phyloP scores from a whole-genome alignment of 1,284 basidiomycete species.

The Schizopora paradoxa region DNA sequence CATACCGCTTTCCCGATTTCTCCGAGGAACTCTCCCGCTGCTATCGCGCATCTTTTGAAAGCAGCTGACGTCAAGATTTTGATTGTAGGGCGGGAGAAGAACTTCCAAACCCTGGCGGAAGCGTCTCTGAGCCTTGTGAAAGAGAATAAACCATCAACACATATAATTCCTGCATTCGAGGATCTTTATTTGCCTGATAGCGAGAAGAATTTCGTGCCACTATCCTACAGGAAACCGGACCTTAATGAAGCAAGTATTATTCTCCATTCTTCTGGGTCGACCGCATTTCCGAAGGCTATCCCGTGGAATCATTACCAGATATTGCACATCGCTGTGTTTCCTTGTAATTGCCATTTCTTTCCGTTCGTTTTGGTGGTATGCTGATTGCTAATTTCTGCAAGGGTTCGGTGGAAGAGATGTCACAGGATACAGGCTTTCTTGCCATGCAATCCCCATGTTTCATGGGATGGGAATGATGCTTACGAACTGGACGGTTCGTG shows the following conservation, averaged over 20 bases:
- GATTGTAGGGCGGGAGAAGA: background rate
- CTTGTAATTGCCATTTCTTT: constrained; percentile 14
- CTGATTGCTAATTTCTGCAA: constrained; percentile 8
- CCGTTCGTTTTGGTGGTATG: background rate
- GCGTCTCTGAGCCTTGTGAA: constrained; percentile 3
- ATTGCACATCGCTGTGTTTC: constrained; percentile 15
- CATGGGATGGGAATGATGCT: constrained; percentile 22
- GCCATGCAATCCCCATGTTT: constrained; percentile 20
- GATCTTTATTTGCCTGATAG: background rate
- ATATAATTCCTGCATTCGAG: constrained; percentile 3
- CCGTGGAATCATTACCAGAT: constrained; percentile 19
- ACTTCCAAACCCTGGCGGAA: background rate
- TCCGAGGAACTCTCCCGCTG: constrained; percentile 9
- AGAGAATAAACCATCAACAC: background rate
- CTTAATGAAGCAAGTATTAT: constrained; percentile 19
- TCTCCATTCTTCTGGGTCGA: constrained; percentile 34
- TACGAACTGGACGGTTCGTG: constrained; percentile 19
- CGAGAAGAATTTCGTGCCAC: background rate
- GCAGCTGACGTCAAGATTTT: constrained; percentile 3
- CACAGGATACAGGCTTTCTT: constrained; percentile 13
- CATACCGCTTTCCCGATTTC: constrained; percentile 10
- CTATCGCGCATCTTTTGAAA: constrained; percentile 9
- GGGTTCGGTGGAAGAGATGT: constrained; percentile 23
- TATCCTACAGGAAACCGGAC: constrained; percentile 1
- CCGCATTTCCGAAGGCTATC: constrained; percentile 29